Evolutionary conservation across 78 protist genomes (phyloP), one percentile per base, ranked within the genome.

Genomic region (Pigoraptor vietnamica): DNA sequence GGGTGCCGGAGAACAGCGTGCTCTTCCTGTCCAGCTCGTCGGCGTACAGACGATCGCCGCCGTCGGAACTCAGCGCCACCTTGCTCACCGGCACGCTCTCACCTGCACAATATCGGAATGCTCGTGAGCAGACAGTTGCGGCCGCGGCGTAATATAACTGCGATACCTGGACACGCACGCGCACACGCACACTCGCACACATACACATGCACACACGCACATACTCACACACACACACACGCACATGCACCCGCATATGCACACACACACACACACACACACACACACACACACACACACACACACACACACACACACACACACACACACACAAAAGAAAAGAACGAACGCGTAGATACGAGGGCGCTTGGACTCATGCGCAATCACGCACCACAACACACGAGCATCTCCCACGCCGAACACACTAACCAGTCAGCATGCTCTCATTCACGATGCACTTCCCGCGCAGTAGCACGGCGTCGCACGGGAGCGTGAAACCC

Each of bases 71-170:
- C 36, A 92, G 55, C 19, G 92, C 23, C 0, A 39, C 23, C 87
- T 93, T 93, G 79, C 81, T 34, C 35, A 90, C 91, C 0, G 95
- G 97, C 23, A 48, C 81, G 9, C 91, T 79, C 91, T 93, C 96
- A 33, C 95, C 95, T 0, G 86, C n/a, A n/a, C n/a, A n/a, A n/a
- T 48, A 14, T 6, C 14, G 14, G 67, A 88, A 38, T 39, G 33
- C 55, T 0, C n/a, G 24, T 24, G 82, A 56, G 39, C 39, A 67
- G 24, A 1, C 0, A 0, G 29, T 19, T 32, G 23, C 6, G 33
- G 55, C 40, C 6, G 89, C 10, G 0, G 79, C 24, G 67, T 0
- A 87, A 83, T 25, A 32, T 37, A 36, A 93, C 24, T 9, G 40
- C 93, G n/a, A 81, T 1, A 32, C 36, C 33, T 32, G 86, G 37